These are phyloP conservation scores for Fraxinus latifolia DNA, from an alignment of 305 asterid species.

Conservation along the genomic window DNA sequence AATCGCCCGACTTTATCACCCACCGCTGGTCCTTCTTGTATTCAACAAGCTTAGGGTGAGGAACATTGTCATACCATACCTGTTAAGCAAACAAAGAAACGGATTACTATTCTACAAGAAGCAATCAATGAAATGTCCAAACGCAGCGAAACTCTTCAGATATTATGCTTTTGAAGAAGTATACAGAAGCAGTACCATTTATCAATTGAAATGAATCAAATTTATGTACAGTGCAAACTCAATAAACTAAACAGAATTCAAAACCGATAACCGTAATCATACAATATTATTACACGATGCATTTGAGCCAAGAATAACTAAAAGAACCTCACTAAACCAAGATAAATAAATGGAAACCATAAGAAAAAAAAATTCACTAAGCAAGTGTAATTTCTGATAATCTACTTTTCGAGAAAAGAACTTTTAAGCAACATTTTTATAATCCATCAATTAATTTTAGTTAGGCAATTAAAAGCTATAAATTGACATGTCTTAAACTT, in stretches of 20 bases:
- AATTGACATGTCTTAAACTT: not conserved
- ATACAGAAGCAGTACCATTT: not conserved
- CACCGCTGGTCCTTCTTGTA: conserved; percentile 88
- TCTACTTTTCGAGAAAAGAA: not conserved
- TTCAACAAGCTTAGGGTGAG: conserved; percentile 91
- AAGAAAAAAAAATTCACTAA: not conserved
- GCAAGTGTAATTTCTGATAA: not conserved
- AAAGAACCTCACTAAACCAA: not conserved
- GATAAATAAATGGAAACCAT: not conserved
- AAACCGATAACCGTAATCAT: not conserved
- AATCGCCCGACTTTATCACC: conserved; percentile 69
- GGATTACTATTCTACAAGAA: conserved; percentile 4
- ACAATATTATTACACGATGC: not conserved
- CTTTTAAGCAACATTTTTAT: not conserved
- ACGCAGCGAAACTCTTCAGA: not conserved
- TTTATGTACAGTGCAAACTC: not conserved
- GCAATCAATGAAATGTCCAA: conserved; percentile 1
- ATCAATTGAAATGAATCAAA: not conserved
- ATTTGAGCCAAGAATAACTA: not conserved
- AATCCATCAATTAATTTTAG: not conserved
- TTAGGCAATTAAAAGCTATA: not conserved
- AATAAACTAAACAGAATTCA: not conserved
- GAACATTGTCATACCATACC: conserved; percentile 92
- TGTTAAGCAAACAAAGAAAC: conserved; percentile 27
- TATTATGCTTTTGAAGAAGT: not conserved